A percentile compares a stretch with the other conserved stretches of the same genome.
Conservation (phyloP, 768 basidiomycete species). For the Mycena polygramma region DNA sequence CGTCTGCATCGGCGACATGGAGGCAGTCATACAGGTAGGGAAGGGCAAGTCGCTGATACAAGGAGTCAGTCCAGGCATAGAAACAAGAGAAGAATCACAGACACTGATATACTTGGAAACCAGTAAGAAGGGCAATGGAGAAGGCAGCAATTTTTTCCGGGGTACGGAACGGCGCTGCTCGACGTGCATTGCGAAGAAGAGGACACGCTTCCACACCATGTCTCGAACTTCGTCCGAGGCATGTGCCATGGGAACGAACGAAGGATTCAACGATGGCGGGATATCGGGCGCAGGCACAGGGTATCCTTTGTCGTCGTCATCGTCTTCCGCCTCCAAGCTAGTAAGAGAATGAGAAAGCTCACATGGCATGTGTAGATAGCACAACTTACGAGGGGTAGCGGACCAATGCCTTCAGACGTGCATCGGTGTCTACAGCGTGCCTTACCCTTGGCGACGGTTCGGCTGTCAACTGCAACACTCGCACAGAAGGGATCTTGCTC, state of each 20-base stretch:
- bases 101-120: constrained; percentile 9
- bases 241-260: constrained; percentile 1
- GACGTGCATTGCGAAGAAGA: constrained; percentile 11
- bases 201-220: background rate
- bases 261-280: constrained; percentile 12
- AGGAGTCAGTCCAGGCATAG: background rate
- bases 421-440: too few relatives aligned
- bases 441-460: too few relatives aligned
- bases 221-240: constrained; percentile 12
- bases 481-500: constrained; percentile 1
- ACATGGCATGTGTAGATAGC: too few relatives aligned
- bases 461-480: too few relatives aligned
- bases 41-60: background rate
- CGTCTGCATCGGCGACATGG: background rate
- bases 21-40: background rate
- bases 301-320: too few relatives aligned
- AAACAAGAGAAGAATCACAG: background rate
- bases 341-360: too few relatives aligned
- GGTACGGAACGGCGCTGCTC: background rate
- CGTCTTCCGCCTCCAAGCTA: too few relatives aligned
- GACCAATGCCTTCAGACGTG: too few relatives aligned
- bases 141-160: background rate
- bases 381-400: background rate
- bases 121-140: background rate
- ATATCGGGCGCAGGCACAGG: background rate